Evolutionary conservation across 2,329 filamentous ascomycete genomes (phyloP), one percentile per base, ranked within the genome.

Genomic region (Phoma sp.): DNA sequence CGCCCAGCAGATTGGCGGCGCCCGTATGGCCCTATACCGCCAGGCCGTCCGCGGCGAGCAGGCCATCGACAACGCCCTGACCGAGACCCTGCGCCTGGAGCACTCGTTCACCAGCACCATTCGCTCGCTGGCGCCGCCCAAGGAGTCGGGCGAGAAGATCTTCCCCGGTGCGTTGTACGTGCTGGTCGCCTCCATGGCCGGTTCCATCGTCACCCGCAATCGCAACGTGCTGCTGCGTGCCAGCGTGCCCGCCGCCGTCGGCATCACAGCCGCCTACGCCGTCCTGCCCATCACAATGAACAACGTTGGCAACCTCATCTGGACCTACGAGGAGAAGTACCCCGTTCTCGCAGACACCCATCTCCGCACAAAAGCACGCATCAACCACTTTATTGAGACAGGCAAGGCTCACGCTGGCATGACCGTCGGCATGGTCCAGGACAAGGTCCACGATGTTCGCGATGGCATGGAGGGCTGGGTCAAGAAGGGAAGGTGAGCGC

Each of bases 131-230:
- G 95, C 93, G 18, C 95, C 95, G 27, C 82, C 92, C 33, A 88
- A 88, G 68, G 89, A 93, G 77, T 90, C 87, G 57, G 90, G 90
- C 73, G 95, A 99, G 82, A 87, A 87, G 72, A 83, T 99, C 52
- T 87, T 98, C 78, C 95, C 95, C 30, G 93, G 93, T 24, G 82
- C 87, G 55, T 86, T 98, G 64, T 98, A 98, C 79, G 92, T 98
- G 41, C 84, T 97, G 27, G 93, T 99, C 42, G 89, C 93, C 37
- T 88, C 91, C 67, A 97, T 99, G 93, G 91, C 95, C 32, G 95
- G 93, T 65, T 92, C 87, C 76, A 98, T 99, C 73, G 81, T 97
- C 50, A 86, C 90, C 50, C 87, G 93, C 60, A 96, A 96, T 81
- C 87, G 93, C 66, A 93, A 89, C 75, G 83, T 98, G 59, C 75